phyloP scores from a whole-genome alignment of 768 basidiomycete genomes.

The Cystofilobasidium capitatum region DNA sequence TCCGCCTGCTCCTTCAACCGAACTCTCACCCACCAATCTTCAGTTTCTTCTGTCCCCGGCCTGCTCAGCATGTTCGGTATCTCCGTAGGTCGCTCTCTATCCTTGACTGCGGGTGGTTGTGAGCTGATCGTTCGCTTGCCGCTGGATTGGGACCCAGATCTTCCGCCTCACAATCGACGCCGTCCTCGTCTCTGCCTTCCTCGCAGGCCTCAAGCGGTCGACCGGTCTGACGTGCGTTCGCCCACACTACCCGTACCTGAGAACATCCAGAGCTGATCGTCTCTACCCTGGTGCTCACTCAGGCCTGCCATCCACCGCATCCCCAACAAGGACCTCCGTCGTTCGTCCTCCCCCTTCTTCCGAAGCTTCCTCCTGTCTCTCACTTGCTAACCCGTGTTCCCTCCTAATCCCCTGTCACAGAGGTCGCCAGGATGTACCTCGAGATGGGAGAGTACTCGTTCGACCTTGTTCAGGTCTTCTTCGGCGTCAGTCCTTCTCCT shows the following conservation, averaged over 20 bases:
- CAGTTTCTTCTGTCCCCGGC: too few species aligned
- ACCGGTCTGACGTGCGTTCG: conserved; percentile 71
- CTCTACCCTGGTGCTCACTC: background rate
- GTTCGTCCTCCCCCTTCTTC: conserved; percentile 49
- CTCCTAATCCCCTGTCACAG: background rate
- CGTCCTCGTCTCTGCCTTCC: conserved; percentile 63
- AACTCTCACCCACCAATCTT: background rate
- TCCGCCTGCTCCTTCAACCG: too few species aligned
- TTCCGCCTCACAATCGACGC: conserved; percentile 69
- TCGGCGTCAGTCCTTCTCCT: background rate
- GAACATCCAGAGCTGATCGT: background rate
- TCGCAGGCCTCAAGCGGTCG: conserved; percentile 73
- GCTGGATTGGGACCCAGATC: conserved; percentile 36
- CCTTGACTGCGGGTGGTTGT: background rate
- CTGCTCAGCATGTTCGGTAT: background rate
- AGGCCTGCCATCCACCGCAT: conserved; percentile 68
- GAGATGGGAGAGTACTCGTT: conserved; percentile 26
- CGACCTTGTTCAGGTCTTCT: conserved; percentile 23
- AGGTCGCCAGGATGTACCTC: conserved; percentile 15
- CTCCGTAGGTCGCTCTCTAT: background rate
- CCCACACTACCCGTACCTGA: background rate
- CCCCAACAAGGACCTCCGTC: conserved; percentile 78
- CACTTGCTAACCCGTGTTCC: background rate
- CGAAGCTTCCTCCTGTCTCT: background rate
- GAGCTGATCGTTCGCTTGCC: background rate